Evolutionary conservation across 176 grass and related monocot genomes (phyloP).

Genomic region (Oryza officinalis): DNA sequence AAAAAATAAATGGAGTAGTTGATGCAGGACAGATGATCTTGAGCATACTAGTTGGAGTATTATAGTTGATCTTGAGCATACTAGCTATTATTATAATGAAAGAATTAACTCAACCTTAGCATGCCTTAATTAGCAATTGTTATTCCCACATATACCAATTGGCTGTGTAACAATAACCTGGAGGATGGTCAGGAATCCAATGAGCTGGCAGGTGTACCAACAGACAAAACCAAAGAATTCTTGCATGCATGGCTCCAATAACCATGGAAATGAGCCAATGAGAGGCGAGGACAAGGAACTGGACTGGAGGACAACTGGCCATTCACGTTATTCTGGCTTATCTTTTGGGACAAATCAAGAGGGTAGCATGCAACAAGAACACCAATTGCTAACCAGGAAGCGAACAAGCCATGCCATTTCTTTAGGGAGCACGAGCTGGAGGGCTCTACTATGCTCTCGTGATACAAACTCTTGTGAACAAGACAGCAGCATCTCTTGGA

Average conservation of each 20-base stretch:
- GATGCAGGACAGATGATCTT: neutral
- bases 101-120: neutral
- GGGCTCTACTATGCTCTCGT: slow-evolving; percentile 43
- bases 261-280: slow-evolving; percentile 47
- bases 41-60: neutral
- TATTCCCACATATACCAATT: neutral
- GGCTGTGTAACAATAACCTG: neutral
- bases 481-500: slow-evolving; percentile 28
- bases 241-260: slow-evolving; percentile 37
- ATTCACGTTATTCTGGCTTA: slow-evolving; percentile 42
- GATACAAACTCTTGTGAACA: slow-evolving; percentile 27
- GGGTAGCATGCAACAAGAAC: neutral
- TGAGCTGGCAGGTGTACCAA: slow-evolving; percentile 10
- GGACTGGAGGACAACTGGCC: slow-evolving; percentile 17
- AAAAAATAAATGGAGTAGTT: too few relatives aligned
- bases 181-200: slow-evolving; percentile 16
- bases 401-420: slow-evolving; percentile 15
- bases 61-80: neutral
- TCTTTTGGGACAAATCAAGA: slow-evolving; percentile 20
- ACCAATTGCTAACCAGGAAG: neutral
- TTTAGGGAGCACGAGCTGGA: slow-evolving; percentile 16
- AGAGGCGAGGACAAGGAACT: neutral
- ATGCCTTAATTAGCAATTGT: neutral
- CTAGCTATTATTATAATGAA: neutral
- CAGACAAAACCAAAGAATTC: neutral